phyloP scores from a whole-genome alignment of 2,329 filamentous ascomycete genomes.

The Amauroascus verrucosus region DNA sequence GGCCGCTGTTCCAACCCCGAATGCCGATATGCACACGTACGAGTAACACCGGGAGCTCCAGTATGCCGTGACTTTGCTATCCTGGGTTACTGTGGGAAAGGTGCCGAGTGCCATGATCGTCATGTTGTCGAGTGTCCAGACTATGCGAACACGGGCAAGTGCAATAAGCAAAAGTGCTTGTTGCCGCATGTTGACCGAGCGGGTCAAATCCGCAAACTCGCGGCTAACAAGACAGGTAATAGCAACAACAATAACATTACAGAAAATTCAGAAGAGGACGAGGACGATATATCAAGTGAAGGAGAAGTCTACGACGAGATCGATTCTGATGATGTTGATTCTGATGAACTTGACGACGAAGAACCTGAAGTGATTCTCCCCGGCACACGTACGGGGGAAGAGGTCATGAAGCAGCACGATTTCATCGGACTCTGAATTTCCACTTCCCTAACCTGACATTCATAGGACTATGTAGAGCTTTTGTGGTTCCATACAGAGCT shows the following conservation, averaged over 20 bases:
- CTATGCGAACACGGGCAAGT: constrained; percentile 81
- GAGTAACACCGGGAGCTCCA: constrained; percentile 62
- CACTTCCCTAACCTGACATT: not conserved
- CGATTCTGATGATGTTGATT: constrained; percentile 69
- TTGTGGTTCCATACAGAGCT: no score
- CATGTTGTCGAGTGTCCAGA: constrained; percentile 92
- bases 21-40: constrained; percentile 79
- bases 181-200: constrained; percentile 81
- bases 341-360: constrained; percentile 47
- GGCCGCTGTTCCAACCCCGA: constrained; percentile 79
- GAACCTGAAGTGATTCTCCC: constrained; percentile 32
- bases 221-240: constrained; percentile 33
- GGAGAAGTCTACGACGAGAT: constrained; percentile 55
- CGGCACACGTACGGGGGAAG: constrained; percentile 31
- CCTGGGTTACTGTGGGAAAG: constrained; percentile 81
- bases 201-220: constrained; percentile 59
- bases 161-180: constrained; percentile 70
- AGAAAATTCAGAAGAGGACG: constrained; percentile 41
- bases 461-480: not conserved
- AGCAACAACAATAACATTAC: constrained; percentile 18
- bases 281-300: constrained; percentile 66
- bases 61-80: constrained; percentile 79
- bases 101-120: constrained; percentile 63
- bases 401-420: constrained; percentile 45
- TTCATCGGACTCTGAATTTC: constrained; percentile 39